phyloP scores from a whole-genome alignment of 1,284 basidiomycete species.

The Inonotus obliquus region DNA sequence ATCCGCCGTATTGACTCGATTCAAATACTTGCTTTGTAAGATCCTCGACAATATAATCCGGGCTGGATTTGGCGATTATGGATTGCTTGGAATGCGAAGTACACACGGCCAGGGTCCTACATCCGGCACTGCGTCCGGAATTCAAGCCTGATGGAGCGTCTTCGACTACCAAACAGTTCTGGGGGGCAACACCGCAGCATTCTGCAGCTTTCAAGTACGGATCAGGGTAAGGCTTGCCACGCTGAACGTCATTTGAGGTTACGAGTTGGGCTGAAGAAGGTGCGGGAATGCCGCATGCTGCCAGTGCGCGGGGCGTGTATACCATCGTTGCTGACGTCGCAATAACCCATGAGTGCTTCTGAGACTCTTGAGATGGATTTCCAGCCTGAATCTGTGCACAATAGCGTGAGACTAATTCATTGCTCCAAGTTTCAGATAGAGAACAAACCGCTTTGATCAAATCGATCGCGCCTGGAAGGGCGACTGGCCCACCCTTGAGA shows the following conservation, averaged over 20 bases:
- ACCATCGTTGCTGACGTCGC: slow-evolving; percentile 75
- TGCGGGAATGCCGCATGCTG: slow-evolving; percentile 50
- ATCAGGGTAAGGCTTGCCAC: slow-evolving; percentile 79
- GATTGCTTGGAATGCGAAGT: slow-evolving; percentile 66
- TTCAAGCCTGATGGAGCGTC: slow-evolving; percentile 79
- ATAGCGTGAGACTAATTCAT: slow-evolving; percentile 8
- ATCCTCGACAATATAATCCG: slow-evolving; percentile 51
- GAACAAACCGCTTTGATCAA: slow-evolving; percentile 44
- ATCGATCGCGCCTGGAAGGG: slow-evolving; percentile 48
- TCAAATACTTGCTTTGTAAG: slow-evolving; percentile 41
- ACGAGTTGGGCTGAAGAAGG: slow-evolving; percentile 51
- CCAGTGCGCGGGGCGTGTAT: slow-evolving; percentile 61
- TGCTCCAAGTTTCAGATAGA: slow-evolving; percentile 1
- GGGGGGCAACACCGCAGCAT: slow-evolving; percentile 43
- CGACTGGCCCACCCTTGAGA: slow-evolving; percentile 51
- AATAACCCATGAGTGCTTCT: slow-evolving; percentile 53
- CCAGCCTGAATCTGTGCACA: slow-evolving; percentile 7
- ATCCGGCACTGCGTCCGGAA: slow-evolving; percentile 71
- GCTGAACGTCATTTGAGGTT: slow-evolving; percentile 68
- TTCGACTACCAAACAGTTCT: slow-evolving; percentile 72
- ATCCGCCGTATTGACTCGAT: slow-evolving; percentile 10
- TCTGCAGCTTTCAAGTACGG: slow-evolving; percentile 69
- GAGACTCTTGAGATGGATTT: slow-evolving; percentile 8
- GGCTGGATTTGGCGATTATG: slow-evolving; percentile 40
- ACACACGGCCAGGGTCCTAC: slow-evolving; percentile 71